Conservation (phyloP, 2,329 filamentous ascomycete species). For the Talaromyces pinophilus region DNA sequence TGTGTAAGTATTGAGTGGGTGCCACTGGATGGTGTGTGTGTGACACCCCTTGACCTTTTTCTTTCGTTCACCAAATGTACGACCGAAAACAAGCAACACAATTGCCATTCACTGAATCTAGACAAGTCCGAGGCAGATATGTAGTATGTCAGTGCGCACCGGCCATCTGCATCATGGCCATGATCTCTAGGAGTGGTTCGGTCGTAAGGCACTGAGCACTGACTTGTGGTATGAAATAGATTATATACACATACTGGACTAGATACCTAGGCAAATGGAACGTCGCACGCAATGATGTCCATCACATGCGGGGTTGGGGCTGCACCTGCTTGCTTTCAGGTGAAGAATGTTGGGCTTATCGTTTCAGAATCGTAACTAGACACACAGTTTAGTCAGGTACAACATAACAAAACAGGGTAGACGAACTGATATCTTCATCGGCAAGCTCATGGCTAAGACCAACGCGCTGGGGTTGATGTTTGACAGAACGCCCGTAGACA, state of each 20-base stretch:
- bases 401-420: neutral
- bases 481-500: conserved; percentile 96
- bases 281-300: conserved; percentile 5
- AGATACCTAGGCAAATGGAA: neutral
- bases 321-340: neutral
- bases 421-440: conserved; percentile 94
- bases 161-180: conserved; percentile 1
- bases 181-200: neutral
- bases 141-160: conserved; percentile 12
- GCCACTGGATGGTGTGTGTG: neutral
- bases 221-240: neutral
- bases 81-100: conserved; percentile 8
- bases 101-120: conserved; percentile 1
- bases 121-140: neutral
- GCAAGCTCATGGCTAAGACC: conserved; percentile 86
- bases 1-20: neutral
- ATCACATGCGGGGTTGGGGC: conserved; percentile 16
- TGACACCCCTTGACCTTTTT: neutral
- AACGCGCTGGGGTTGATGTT: conserved; percentile 96
- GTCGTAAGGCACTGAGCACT: conserved; percentile 2
- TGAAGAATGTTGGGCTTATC: conserved; percentile 45
- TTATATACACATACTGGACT: neutral
- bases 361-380: conserved; percentile 68
- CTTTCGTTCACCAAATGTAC: conserved; percentile 3
- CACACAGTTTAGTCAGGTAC: conserved; percentile 12